These are phyloP conservation scores for Kluyveromyces nonfermentans DNA, from an alignment of 805 yeast species.

Conservation along the genomic window DNA sequence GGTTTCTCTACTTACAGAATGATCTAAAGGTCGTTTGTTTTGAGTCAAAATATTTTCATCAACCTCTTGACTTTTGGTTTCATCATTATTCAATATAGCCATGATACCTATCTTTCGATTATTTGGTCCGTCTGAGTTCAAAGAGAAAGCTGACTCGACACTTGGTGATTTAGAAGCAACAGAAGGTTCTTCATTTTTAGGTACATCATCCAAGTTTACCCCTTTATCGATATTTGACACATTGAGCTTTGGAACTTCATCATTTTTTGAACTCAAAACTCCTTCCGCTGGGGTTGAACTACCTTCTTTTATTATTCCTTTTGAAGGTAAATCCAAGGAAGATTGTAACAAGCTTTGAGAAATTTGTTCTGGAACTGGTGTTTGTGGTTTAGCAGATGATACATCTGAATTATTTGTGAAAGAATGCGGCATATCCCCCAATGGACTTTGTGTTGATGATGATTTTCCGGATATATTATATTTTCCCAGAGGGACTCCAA, in stretches of 20 bases:
- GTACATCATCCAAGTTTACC: not conserved
- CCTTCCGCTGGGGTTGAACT: not conserved
- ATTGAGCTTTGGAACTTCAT: not conserved
- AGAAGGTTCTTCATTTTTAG: not conserved
- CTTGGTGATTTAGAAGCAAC: not conserved
- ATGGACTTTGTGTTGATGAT: not conserved
- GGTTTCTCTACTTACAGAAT: not conserved
- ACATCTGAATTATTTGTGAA: not conserved
- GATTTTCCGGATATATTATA: constrained; percentile 8
- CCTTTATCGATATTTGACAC: not conserved
- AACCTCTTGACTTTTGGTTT: constrained; percentile 10
- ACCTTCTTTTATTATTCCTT: not conserved
- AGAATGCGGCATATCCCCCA: not conserved
- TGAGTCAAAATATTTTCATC: not conserved
- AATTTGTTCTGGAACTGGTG: not conserved
- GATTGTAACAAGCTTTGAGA: not conserved
- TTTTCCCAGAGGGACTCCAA: constrained; percentile 4
- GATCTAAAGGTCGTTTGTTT: not conserved
- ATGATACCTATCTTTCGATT: constrained; percentile 19
- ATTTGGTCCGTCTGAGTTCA: not conserved
- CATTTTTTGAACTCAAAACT: not conserved
- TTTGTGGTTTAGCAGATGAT: not conserved
- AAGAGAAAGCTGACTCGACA: not conserved
- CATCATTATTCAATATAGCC: constrained; percentile 19
- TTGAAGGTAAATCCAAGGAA: not conserved